Conservation (phyloP, 352 stramenopile genomes). For the Phytopythium boreale region DNA sequence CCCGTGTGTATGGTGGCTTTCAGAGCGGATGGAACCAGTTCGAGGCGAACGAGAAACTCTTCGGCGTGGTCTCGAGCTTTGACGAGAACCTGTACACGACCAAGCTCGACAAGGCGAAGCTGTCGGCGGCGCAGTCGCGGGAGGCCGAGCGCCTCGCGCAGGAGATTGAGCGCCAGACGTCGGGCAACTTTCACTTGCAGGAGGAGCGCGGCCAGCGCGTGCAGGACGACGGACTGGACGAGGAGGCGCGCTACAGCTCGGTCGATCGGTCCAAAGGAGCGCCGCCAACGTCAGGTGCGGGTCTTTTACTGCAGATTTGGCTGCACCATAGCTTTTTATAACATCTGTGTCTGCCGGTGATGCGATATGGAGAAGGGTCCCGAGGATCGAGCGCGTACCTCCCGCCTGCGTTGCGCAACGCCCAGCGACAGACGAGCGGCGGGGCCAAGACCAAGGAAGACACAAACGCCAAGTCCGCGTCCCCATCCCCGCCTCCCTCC, state of each 20-base stretch:
- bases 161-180: slow-evolving; percentile 93
- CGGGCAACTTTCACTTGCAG: slow-evolving; percentile 93
- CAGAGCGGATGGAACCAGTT: slow-evolving; percentile 95
- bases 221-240: slow-evolving; percentile 84
- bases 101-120: slow-evolving; percentile 91
- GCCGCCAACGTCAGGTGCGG: background rate
- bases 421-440: slow-evolving; percentile 35
- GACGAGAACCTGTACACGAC: slow-evolving; percentile 99
- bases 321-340: background rate
- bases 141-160: slow-evolving; percentile 92
- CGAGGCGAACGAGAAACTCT: slow-evolving; percentile 94
- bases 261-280: slow-evolving; percentile 64
- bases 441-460: slow-evolving; percentile 19
- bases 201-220: slow-evolving; percentile 91
- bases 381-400: slow-evolving; percentile 55
- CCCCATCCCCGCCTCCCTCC: slow-evolving; percentile 2
- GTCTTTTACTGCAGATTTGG: background rate
- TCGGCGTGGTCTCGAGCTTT: slow-evolving; percentile 94
- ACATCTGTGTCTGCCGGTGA: background rate
- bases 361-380: background rate
- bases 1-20: background rate
- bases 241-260: slow-evolving; percentile 96
- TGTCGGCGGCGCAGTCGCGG: slow-evolving; percentile 85
- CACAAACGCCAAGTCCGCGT: background rate
- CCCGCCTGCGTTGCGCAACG: slow-evolving; percentile 58